Evolutionary conservation across 768 basidiomycete species (phyloP).

Genomic region (Calocybe indica): DNA sequence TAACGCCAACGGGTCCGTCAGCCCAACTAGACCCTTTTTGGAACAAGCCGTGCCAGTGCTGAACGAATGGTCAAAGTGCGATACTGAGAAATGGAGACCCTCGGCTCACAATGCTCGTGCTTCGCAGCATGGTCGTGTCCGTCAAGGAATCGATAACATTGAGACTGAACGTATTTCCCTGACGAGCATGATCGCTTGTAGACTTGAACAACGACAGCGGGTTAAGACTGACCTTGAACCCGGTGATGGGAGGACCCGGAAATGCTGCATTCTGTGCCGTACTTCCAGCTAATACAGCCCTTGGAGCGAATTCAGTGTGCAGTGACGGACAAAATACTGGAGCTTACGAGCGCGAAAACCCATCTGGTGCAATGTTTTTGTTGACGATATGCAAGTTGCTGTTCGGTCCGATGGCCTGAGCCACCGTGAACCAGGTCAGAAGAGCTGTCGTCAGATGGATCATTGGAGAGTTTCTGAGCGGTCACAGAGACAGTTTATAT

Average conservation of each 20-base stretch:
- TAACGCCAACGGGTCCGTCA: constrained; percentile 14
- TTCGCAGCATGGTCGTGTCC: constrained; percentile 14
- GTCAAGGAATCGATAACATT: constrained; percentile 17
- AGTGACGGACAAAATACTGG: background rate
- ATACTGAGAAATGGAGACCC: constrained; percentile 6
- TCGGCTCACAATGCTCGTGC: constrained; percentile 18
- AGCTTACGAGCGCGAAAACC: background rate
- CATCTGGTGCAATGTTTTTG: constrained; percentile 2
- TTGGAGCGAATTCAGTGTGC: background rate
- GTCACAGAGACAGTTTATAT: too few species aligned
- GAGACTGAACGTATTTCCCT: constrained; percentile 17
- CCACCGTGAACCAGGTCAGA: too few species aligned
- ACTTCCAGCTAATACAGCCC: constrained; percentile 18
- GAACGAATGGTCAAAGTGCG: background rate
- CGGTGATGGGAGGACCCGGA: constrained; percentile 24
- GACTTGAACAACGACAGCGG: background rate
- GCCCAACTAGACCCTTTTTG: constrained; percentile 10
- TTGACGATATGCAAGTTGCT: background rate
- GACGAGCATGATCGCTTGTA: too few species aligned
- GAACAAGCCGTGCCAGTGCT: constrained; percentile 2
- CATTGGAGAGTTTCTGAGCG: too few species aligned
- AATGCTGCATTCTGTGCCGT: constrained; percentile 10
- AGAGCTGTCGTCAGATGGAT: too few species aligned
- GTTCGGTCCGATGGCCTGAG: background rate
- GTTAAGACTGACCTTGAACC: constrained; percentile 16